A percentile compares a stretch with the other conserved stretches of the same genome.
These are phyloP conservation scores for Fomitopsis schrenkii DNA, from an alignment of 1,284 basidiomycete genomes.

Conservation along the genomic window DNA sequence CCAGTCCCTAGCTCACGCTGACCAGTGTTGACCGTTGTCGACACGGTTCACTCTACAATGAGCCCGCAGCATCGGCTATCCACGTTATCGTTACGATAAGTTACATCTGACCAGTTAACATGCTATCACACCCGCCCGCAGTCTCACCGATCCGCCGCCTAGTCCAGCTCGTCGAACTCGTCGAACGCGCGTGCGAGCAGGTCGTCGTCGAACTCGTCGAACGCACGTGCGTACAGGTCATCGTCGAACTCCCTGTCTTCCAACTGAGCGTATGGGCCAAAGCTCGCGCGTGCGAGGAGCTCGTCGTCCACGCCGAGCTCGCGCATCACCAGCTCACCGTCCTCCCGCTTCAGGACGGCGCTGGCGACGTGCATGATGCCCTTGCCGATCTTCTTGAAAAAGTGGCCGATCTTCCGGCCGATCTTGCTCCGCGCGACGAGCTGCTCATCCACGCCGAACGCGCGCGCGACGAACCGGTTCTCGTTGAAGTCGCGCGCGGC, in stretches of 20 bases:
- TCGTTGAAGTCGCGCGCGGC: neutral
- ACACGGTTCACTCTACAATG: neutral
- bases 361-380: neutral
- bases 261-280: no score
- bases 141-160: neutral
- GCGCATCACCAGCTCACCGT: neutral
- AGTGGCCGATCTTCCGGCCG: neutral
- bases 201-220: neutral
- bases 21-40: no score
- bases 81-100: neutral
- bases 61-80: neutral
- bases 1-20: no score
- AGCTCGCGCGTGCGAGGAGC: neutral
- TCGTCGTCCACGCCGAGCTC: neutral
- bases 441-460: neutral
- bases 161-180: neutral
- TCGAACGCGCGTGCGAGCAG: neutral
- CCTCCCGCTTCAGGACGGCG: neutral
- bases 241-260: neutral
- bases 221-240: neutral
- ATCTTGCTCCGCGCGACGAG: neutral
- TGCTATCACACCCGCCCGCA: no score
- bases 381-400: neutral
- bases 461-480: neutral
- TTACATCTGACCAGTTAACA: neutral